Evolutionary conservation across 2,329 filamentous ascomycete species (phyloP).

Genomic region (Talaromyces sp.): DNA sequence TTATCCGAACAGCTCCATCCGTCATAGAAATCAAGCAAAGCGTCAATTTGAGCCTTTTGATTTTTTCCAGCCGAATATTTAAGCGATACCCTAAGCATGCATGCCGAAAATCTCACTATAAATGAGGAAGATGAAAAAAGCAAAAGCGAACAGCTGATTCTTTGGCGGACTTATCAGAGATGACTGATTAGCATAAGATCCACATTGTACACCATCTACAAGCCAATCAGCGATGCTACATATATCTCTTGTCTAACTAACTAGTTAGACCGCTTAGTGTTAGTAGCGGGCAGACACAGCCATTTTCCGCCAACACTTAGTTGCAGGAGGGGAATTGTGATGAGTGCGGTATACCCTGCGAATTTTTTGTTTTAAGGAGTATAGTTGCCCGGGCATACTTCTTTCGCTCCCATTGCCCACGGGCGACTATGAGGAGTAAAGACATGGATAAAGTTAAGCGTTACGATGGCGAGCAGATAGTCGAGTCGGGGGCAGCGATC

Average conservation of each 20-base stretch:
- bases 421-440: not conserved
- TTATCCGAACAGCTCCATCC: not conserved
- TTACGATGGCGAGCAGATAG: not conserved
- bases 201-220: not conserved
- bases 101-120: not conserved
- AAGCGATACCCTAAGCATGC: no score
- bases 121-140: not conserved
- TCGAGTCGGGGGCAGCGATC: not conserved
- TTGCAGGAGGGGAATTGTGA: not conserved
- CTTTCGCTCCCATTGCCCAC: not conserved
- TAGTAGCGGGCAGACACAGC: not conserved
- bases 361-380: not conserved
- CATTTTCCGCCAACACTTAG: not conserved
- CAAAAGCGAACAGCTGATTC: not conserved
- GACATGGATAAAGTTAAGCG: not conserved
- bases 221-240: not conserved
- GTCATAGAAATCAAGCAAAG: not conserved
- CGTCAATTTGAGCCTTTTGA: not conserved
- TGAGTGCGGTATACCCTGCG: not conserved
- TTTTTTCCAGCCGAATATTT: no score
- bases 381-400: not conserved
- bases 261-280: not conserved
- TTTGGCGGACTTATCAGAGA: not conserved
- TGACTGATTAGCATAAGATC: not conserved
- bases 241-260: not conserved